Conservation (phyloP, 2,329 filamentous ascomycete genomes). For the Podosphaera aphanis region DNA sequence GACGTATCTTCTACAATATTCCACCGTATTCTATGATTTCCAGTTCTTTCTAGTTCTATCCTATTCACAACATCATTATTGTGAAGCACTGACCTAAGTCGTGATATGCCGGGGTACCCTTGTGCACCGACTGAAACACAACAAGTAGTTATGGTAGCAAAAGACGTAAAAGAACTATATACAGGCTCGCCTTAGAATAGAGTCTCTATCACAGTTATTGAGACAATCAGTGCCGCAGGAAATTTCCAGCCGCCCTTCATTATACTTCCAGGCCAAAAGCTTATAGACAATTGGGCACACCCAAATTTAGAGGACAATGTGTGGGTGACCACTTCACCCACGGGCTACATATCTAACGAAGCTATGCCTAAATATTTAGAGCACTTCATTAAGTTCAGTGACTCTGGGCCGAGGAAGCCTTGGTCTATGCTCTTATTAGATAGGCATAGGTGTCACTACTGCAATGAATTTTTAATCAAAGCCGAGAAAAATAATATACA, state of each 20-base stretch:
- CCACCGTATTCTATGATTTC: too few relatives aligned
- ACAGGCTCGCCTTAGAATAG: not conserved
- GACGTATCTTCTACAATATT: too few relatives aligned
- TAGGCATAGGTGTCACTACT: not conserved
- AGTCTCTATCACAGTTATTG: constrained; percentile 1
- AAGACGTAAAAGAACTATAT: not conserved
- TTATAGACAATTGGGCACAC: constrained; percentile 1
- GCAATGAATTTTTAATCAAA: not conserved
- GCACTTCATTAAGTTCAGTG: not conserved
- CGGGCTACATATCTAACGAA: constrained; percentile 1
- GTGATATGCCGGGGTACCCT: too few relatives aligned
- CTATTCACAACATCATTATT: too few relatives aligned
- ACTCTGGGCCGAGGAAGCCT: not conserved
- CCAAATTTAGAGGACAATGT: not conserved
- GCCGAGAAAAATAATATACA: constrained; percentile 2
- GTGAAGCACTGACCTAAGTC: too few relatives aligned
- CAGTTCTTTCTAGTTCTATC: too few relatives aligned
- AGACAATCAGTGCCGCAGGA: not conserved
- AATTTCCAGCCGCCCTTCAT: not conserved
- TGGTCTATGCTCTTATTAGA: constrained; percentile 2
- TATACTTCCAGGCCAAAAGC: constrained; percentile 1
- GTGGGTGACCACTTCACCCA: not conserved
- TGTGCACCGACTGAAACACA: too few relatives aligned
- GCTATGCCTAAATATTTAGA: constrained; percentile 1
- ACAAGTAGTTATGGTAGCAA: not conserved